A percentile compares a stretch with the other conserved stretches of the same genome.
Evolutionary conservation across 495 filamentous ascomycete species (phyloP).

Genomic region (Evernia prunastri): DNA sequence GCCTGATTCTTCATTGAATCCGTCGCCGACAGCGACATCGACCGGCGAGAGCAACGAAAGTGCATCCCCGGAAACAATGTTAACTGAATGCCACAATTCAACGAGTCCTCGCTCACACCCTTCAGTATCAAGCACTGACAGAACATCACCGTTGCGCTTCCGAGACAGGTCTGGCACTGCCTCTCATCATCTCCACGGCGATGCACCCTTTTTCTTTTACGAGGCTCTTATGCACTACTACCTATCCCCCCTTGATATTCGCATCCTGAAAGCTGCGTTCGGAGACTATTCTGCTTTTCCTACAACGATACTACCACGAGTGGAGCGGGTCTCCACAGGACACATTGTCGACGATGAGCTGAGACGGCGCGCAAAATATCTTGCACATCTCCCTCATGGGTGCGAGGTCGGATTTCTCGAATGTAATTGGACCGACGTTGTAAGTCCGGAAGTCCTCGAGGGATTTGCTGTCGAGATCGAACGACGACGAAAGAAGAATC

Average conservation of each 20-base stretch:
- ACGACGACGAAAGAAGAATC: slow-evolving; percentile 66
- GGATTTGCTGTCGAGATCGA: slow-evolving; percentile 72
- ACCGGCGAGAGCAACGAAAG: slow-evolving; percentile 5
- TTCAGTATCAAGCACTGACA: slow-evolving; percentile 8
- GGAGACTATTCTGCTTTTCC: slow-evolving; percentile 79
- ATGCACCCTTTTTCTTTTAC: slow-evolving; percentile 72
- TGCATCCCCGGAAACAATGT: neutral
- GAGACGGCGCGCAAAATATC: slow-evolving; percentile 80
- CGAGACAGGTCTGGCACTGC: slow-evolving; percentile 7
- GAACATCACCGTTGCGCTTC: neutral
- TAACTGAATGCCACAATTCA: neutral
- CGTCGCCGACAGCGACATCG: slow-evolving; percentile 7
- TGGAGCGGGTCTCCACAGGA: slow-evolving; percentile 86
- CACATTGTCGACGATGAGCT: slow-evolving; percentile 88
- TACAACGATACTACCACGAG: slow-evolving; percentile 79
- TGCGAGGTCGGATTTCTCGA: slow-evolving; percentile 92
- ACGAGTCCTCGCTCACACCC: slow-evolving; percentile 8
- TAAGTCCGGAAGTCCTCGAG: slow-evolving; percentile 65
- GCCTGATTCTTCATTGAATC: slow-evolving; percentile 6
- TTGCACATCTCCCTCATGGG: slow-evolving; percentile 84
- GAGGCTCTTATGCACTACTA: slow-evolving; percentile 86
- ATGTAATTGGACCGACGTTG: slow-evolving; percentile 93
- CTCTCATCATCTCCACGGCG: slow-evolving; percentile 17
- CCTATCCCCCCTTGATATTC: slow-evolving; percentile 87
- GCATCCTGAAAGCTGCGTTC: slow-evolving; percentile 87